Base-by-base conservation (phyloP, 495 filamentous ascomycete genomes). In the Cercophora scortea region DNA sequence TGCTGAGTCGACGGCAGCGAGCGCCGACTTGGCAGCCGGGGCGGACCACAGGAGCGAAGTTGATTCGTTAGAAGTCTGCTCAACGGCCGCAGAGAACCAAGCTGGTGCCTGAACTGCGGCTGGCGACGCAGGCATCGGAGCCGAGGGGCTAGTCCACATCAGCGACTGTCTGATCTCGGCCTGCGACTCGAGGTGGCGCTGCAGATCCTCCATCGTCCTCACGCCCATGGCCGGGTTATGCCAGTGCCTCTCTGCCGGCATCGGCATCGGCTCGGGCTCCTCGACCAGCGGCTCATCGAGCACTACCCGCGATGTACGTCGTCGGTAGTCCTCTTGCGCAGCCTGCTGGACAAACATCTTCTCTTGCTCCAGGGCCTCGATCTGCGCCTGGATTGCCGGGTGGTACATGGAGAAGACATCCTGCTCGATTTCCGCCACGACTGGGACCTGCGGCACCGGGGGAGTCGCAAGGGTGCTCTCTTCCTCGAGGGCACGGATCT, bases 281-380 rank as follows among this genome's bases (percentile, higher is more conserved):
- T 25, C 5, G n/a, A n/a, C 25, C 3, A 46, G 33, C 11, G 47
- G 48, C 49, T 15, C 47, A 35, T 33, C 41, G 34, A 34, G 36
- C 35, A 53, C 48, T 17, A 33, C n/a, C 8, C 7, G 36, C 25
- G 58, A 49, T 13, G 40, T 47, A 5, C 55, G 57, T 10, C 61
- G 53, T 1, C 45, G 51, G 45, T 61, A 62, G 11, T 65, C 59
- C 3, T 53, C 42, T 43, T 57, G 45, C 2, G 57, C 55, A 9
- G 55, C 54, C 8, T 50, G 53, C 56, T 62, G 51, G 25, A 54
- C 61, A 43, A 66, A 68, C 10, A 60, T 6, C 15, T 58, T 53
- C 50, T 70, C 67, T 33, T 67, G 65, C 58, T 70, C 67, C 1
- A 68, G 59, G 3, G 65, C 67, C 33, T 66, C 65, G 41, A 68